Evolutionary conservation across 345 rosid species (phyloP), one percentile per base, ranked within the genome.

Genomic region (Iberis pinnata): DNA sequence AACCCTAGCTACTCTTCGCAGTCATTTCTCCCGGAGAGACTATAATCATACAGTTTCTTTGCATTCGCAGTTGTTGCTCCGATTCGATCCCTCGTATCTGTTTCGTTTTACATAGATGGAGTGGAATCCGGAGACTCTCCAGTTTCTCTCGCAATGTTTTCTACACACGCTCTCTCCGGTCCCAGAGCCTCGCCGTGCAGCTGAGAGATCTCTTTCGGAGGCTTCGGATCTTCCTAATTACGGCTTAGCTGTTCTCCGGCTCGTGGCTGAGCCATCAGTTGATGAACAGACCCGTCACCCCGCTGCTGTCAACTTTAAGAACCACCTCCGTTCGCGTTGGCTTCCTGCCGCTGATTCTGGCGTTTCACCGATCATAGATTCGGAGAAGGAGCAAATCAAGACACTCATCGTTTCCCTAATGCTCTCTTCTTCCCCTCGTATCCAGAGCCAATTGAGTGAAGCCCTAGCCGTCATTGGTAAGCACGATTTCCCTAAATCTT

Each of bases 371-470:
- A 82, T 88, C 24, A 38, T 41, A 0, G 83, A 68, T 58, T 31
- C 81, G 10, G 99, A 88, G 73, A 93, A 93, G 81, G 80, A 75
- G 45, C 90, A 80, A 56, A 83, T 93, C 77, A 88, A 88, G 75
- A 49, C 73, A 49, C 74, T 86, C 17, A 87, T 90, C 66, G 95
- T 90, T 7, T 65, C 80, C 5, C 89, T 90, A 29, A 87, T 90
- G 95, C 82, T 92, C 6, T 77, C 95, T 20, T 56, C 95, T 19
- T 51, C 92, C 7, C 75, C 90, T 7, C 82, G 80, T 6, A 83
- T 93, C 63, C 97, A 92, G 75, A 83, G 94, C 56, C 99, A 93
- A 81, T 79, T 88, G 43, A 81, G 90, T 36, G 95, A 93, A 69
- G 86, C 97, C 69, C 78, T 93, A 20, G 81, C 95, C 16, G 73